These are phyloP conservation scores for Claviceps sp. DNA, from an alignment of 2,329 filamentous ascomycete species.

Conservation along the genomic window DNA sequence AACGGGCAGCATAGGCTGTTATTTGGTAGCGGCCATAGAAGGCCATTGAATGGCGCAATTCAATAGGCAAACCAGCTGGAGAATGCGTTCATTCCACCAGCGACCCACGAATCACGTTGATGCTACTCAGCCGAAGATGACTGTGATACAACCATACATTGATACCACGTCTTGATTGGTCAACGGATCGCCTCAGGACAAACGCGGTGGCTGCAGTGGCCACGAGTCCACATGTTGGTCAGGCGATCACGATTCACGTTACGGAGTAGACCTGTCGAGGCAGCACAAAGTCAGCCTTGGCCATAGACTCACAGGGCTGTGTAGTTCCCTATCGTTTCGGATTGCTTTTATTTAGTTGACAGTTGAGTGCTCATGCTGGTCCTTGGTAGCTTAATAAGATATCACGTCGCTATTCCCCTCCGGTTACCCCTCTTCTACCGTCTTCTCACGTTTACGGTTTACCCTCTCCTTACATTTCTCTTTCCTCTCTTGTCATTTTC, in stretches of 20 bases:
- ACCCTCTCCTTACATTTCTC: background rate
- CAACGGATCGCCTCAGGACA: too few relatives aligned
- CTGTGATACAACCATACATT: too few relatives aligned
- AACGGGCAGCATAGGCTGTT: conserved; percentile 2
- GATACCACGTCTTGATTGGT: background rate
- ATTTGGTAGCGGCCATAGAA: background rate
- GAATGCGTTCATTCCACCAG: background rate
- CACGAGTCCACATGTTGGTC: background rate
- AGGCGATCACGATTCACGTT: too few relatives aligned
- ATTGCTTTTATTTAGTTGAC: too few relatives aligned
- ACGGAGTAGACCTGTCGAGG: too few relatives aligned
- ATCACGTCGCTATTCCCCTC: background rate
- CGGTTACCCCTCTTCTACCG: background rate
- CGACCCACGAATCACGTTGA: background rate
- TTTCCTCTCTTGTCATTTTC: background rate
- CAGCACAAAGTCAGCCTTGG: background rate
- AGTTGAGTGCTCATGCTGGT: too few relatives aligned
- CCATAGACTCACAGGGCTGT: background rate
- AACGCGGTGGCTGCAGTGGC: background rate
- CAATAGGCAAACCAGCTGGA: background rate
- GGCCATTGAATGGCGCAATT: background rate
- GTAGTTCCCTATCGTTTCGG: too few relatives aligned
- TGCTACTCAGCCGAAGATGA: background rate
- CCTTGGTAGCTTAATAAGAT: background rate
- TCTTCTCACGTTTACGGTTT: background rate